phyloP scores from a whole-genome alignment of 2,329 filamentous ascomycete species.

The Passalora sequoiae region DNA sequence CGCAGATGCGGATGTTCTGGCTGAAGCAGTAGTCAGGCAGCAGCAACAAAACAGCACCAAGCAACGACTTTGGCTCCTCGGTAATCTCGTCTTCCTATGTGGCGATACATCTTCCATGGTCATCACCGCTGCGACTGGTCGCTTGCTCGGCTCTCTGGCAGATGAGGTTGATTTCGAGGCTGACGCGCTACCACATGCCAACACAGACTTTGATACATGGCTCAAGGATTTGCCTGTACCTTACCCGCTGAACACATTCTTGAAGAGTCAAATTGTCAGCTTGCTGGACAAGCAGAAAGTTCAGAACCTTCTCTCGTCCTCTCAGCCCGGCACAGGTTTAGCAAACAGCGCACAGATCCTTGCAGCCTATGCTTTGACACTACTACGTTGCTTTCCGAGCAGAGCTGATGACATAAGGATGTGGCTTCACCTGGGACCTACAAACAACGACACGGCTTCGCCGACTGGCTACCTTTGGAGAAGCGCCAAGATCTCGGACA shows the following conservation, averaged over 20 bases:
- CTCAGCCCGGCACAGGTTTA: not conserved
- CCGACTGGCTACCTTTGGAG: conserved; percentile 84
- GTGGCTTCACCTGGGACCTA: conserved; percentile 73
- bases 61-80: conserved; percentile 52
- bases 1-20: conserved; percentile 22
- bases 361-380: conserved; percentile 78
- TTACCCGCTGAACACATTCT: conserved; percentile 42
- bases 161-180: conserved; percentile 51
- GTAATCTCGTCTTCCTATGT: conserved; percentile 50
- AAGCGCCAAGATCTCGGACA: conserved; percentile 52
- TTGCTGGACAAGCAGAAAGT: conserved; percentile 73
- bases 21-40: conserved; percentile 14
- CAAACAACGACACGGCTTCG: conserved; percentile 44
- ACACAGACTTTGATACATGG: conserved; percentile 40
- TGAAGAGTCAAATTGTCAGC: conserved; percentile 62
- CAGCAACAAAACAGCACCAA: conserved; percentile 27
- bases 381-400: conserved; percentile 78
- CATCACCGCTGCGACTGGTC: conserved; percentile 53
- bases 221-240: conserved; percentile 36
- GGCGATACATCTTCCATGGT: conserved; percentile 15
- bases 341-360: conserved; percentile 62
- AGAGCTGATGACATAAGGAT: conserved; percentile 86
- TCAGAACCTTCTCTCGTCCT: conserved; percentile 38
- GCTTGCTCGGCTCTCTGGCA: conserved; percentile 53
- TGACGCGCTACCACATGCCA: conserved; percentile 28